These are phyloP conservation scores for Arachnomyces sp. DNA, from an alignment of 2,329 filamentous ascomycete genomes.

Conservation along the genomic window DNA sequence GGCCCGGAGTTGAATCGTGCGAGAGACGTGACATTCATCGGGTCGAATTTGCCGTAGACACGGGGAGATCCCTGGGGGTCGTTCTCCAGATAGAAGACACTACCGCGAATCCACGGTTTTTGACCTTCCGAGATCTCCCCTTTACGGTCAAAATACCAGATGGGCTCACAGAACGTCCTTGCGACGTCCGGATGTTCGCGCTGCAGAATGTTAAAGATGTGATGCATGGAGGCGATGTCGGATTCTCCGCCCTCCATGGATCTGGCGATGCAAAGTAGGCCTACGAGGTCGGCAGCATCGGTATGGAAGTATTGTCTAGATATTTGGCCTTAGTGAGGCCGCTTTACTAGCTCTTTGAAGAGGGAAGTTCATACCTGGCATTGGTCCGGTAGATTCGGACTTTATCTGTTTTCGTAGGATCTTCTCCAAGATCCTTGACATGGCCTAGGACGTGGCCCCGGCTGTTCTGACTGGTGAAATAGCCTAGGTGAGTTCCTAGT, in stretches of 20 bases:
- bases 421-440: slow-evolving; percentile 81
- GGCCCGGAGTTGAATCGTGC: slow-evolving; percentile 70
- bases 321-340: too few species aligned
- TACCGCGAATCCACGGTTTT: slow-evolving; percentile 64
- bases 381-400: slow-evolving; percentile 88
- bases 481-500: slow-evolving; percentile 74
- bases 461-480: slow-evolving; percentile 81
- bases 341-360: neutral
- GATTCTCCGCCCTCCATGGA: slow-evolving; percentile 77
- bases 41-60: slow-evolving; percentile 80
- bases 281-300: slow-evolving; percentile 76
- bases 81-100: slow-evolving; percentile 70
- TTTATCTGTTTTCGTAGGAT: slow-evolving; percentile 71
- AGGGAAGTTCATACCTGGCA: slow-evolving; percentile 48
- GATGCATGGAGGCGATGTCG: slow-evolving; percentile 70
- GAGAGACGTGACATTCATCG: slow-evolving; percentile 75
- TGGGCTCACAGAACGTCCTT: slow-evolving; percentile 63
- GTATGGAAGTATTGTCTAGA: slow-evolving; percentile 72
- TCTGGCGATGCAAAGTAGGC: slow-evolving; percentile 70
- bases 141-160: slow-evolving; percentile 92
- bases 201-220: slow-evolving; percentile 75
- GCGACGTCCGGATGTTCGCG: slow-evolving; percentile 69
- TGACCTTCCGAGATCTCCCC: slow-evolving; percentile 70
- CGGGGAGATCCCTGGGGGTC: slow-evolving; percentile 60
- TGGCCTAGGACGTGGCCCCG: slow-evolving; percentile 80